phyloP scores from a whole-genome alignment of 352 stramenopile genomes.

The Globisporangium takayamanum region DNA sequence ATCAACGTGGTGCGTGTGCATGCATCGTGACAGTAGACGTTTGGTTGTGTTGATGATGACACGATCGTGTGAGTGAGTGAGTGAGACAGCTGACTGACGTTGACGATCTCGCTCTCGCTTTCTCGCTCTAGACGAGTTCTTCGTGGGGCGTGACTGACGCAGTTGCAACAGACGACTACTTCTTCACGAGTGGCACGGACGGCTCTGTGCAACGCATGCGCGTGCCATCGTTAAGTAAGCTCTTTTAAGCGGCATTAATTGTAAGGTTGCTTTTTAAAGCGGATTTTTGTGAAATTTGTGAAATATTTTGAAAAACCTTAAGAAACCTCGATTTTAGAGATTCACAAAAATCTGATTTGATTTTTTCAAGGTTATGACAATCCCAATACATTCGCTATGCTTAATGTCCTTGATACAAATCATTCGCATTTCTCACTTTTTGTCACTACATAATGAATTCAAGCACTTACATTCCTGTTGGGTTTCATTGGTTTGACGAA shows the following conservation, averaged over 20 bases:
- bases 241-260: constrained; percentile 5
- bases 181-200: constrained; percentile 82
- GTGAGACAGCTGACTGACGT: background rate
- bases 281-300: no score
- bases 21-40: background rate
- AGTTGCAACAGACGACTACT: constrained; percentile 68
- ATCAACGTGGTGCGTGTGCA: constrained; percentile 67
- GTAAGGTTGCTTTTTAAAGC: no score
- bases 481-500: no score
- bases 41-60: background rate
- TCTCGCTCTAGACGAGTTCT: constrained; percentile 52
- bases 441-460: background rate
- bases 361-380: no score
- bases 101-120: background rate
- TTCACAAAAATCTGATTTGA: no score
- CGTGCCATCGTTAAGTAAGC: constrained; percentile 37
- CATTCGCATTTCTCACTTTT: background rate
- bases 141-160: constrained; percentile 82
- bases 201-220: constrained; percentile 73
- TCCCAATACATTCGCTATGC: no score
- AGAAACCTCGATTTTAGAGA: no score
- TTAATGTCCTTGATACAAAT: no score
- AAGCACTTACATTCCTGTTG: background rate
- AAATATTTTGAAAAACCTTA: no score
- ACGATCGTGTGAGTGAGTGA: background rate